Base-by-base conservation (phyloP, 208 protist genomes). In the Leishmania guyanensis region DNA sequence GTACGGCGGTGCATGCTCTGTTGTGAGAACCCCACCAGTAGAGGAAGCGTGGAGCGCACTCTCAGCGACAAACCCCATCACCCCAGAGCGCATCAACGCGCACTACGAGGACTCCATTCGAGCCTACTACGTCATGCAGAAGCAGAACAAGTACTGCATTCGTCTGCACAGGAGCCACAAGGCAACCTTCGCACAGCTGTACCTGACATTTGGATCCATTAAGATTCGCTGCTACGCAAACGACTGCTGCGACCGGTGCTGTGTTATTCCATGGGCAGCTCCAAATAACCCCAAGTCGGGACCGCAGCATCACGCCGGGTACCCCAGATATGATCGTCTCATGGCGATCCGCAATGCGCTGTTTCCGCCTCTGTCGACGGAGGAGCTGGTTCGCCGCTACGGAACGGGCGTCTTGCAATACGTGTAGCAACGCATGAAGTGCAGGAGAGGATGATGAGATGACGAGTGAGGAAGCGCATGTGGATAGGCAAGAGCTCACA, bases 171-270 rank as follows among this genome's bases (percentile, higher is more conserved):
- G 94, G 0, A 39, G 73, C 16, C 94, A 97, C 82, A 89, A 89
- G 65, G 46, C 83, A 16, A 97, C 94, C 16, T 97, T 92, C 78
- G 86, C 84, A 1, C 94, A 97, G 87, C 86, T 97, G 46, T 97
- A 96, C 80, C 81, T 97, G 33, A 97, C 94, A 16, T 97, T 95
- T 79, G 92, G 92, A n/a, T 95, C 91, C 22, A 94, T 97, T 77
- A 97, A 97, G 81, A 71, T 97, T 29, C 92, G 94, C 43, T 97
- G 94, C 86, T 97, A 96, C 86, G 82, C 92, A 60, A 97, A 97
- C 79, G 94, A 97, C 87, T 97, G 94, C 85, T 92, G 82, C 75
- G 82, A 90, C 8, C 53, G 86, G 29, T 97, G 94, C 82, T 86
- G 92, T n/a, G 70, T 89, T 20, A 73, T 97, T 29, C 84, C 84